Evolutionary conservation across 352 stramenopile species (phyloP).

Genomic region (Bremia lactucae): DNA sequence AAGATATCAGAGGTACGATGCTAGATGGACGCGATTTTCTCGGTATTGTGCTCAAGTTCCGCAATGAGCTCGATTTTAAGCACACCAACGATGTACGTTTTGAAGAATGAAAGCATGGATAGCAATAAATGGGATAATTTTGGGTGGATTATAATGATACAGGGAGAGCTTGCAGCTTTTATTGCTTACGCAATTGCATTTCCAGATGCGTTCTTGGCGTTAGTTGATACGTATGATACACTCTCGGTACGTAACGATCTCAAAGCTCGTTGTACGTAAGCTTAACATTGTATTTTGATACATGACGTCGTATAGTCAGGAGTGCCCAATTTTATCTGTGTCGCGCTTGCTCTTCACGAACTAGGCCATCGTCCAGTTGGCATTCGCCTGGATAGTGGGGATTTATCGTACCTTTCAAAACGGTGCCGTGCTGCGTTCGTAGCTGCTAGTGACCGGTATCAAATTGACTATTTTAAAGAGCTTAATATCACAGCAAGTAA

Average conservation of each 20-base stretch:
- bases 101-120: too few relatives aligned
- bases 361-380: constrained; percentile 86
- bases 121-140: too few relatives aligned
- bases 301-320: constrained; percentile 60
- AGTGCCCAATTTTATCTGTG: constrained; percentile 94
- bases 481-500: constrained; percentile 95
- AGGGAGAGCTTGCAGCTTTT: constrained; percentile 98
- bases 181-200: constrained; percentile 96
- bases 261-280: neutral
- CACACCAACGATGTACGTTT: constrained; percentile 69
- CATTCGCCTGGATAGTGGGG: constrained; percentile 96
- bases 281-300: neutral
- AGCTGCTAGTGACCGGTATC: constrained; percentile 36
- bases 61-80: constrained; percentile 46
- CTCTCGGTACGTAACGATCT: constrained; percentile 51
- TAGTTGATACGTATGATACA: constrained; percentile 99
- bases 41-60: constrained; percentile 74
- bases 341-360: constrained; percentile 90
- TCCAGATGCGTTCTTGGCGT: constrained; percentile 91
- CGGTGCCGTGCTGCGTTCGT: constrained; percentile 65
- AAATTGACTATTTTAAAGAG: constrained; percentile 69
- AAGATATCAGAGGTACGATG: constrained; percentile 77
- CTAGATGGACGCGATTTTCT: constrained; percentile 75
- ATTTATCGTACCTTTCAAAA: constrained; percentile 94
- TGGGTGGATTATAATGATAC: neutral